These are phyloP conservation scores for Cokeromyces recurvatus DNA, from an alignment of 371 early-diverging fungal genomes.

Conservation along the genomic window DNA sequence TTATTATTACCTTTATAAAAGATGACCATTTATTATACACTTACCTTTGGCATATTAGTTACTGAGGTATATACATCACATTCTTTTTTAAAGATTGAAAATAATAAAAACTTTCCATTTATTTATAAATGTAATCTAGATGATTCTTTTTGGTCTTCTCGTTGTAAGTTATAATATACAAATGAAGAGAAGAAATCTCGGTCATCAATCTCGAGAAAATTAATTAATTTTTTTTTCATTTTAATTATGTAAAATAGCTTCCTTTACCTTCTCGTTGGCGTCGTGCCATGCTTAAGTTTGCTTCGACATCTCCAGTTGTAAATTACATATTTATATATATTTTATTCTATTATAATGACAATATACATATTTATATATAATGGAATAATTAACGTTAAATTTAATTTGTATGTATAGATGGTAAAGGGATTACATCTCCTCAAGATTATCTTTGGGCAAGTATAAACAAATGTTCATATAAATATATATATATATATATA, in stretches of 20 bases:
- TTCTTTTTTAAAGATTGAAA: background rate
- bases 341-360: background rate
- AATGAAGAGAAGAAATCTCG: background rate
- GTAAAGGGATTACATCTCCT: constrained; percentile 38
- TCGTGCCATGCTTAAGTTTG: constrained; percentile 42
- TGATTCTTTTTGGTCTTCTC: constrained; percentile 42
- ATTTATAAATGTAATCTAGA: constrained; percentile 10
- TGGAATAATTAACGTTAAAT: too few relatives aligned
- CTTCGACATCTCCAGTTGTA: constrained; percentile 34
- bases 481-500: too few relatives aligned
- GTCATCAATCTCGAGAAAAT: background rate
- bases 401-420: constrained; percentile 15
- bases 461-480: background rate
- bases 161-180: constrained; percentile 11
- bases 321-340: background rate
- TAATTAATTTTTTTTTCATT: background rate
- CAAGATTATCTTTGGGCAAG: constrained; percentile 56
- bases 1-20: background rate
- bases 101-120: background rate
- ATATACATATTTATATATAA: background rate
- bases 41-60: constrained; percentile 33
- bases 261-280: constrained; percentile 54
- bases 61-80: constrained; percentile 25
- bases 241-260: constrained; percentile 21
- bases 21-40: constrained; percentile 39